phyloP scores from a whole-genome alignment of 179 eudicot species.

The Patellifolia procumbens region DNA sequence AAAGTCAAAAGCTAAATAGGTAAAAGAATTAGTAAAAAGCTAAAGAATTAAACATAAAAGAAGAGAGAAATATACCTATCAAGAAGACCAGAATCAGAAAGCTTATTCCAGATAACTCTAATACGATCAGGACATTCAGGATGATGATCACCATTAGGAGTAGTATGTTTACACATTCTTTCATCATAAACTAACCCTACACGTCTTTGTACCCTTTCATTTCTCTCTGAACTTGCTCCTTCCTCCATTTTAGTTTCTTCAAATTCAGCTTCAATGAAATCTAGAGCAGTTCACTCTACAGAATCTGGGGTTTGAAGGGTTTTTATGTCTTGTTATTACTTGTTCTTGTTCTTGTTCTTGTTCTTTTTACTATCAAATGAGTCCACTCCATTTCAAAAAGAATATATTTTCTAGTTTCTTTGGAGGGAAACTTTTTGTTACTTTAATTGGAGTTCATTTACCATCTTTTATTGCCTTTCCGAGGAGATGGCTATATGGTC shows the following conservation, averaged over 20 bases:
- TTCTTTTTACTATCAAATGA: too few species aligned
- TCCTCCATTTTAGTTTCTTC: slow-evolving; percentile 15
- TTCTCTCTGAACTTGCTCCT: slow-evolving; percentile 16
- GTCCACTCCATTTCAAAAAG: not conserved
- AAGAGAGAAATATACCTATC: slow-evolving; percentile 31
- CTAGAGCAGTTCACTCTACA: not conserved
- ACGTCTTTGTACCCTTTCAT: slow-evolving; percentile 34
- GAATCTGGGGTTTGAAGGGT: too few species aligned
- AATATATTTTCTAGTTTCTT: too few species aligned
- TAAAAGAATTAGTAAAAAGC: too few species aligned
- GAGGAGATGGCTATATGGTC: too few species aligned
- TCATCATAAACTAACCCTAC: slow-evolving; percentile 88
- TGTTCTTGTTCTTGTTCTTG: too few species aligned
- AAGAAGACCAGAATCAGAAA: slow-evolving; percentile 36
- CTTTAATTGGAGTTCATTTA: too few species aligned
- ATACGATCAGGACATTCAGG: slow-evolving; percentile 91
- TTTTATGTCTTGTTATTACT: too few species aligned
- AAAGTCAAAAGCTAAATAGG: not conserved
- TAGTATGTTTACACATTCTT: slow-evolving; percentile 69
- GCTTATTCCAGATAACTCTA: slow-evolving; percentile 70
- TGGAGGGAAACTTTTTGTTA: too few species aligned
- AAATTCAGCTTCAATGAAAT: not conserved
- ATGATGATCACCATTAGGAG: slow-evolving; percentile 57
- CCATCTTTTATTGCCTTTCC: too few species aligned
- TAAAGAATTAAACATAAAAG: not conserved